phyloP scores from a whole-genome alignment of 768 basidiomycete species.

The Amanita rubescens region DNA sequence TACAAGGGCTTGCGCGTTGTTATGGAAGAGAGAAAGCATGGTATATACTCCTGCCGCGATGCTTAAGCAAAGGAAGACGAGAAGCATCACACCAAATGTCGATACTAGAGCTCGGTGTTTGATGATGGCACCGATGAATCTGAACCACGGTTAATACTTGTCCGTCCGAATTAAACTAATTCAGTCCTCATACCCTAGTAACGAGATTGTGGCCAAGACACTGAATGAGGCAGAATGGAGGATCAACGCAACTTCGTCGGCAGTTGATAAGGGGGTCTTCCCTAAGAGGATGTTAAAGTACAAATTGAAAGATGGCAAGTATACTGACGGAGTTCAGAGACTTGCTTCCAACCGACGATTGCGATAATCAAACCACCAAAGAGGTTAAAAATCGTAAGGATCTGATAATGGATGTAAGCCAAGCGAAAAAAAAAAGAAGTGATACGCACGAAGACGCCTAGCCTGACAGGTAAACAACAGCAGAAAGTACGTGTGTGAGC shows the following conservation, averaged over 20 bases:
- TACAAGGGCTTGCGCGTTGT: conserved; percentile 29
- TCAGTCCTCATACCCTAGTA: conserved; percentile 50
- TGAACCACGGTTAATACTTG: conserved; percentile 7
- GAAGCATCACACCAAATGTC: conserved; percentile 35
- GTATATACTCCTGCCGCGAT: conserved; percentile 41
- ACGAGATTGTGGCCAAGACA: conserved; percentile 37
- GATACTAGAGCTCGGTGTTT: conserved; percentile 35
- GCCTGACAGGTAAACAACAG: conserved; percentile 59
- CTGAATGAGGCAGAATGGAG: conserved; percentile 41
- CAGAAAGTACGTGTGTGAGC: conserved; percentile 52
- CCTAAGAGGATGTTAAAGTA: conserved; percentile 16
- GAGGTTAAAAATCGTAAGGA: conserved; percentile 34
- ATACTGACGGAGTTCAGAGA: conserved; percentile 35
- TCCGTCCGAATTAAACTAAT: neutral
- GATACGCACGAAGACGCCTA: conserved; percentile 48
- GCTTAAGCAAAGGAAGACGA: conserved; percentile 38
- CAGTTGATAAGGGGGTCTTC: conserved; percentile 24
- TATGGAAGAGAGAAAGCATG: conserved; percentile 40
- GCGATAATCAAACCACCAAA: conserved; percentile 37
- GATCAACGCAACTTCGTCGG: conserved; percentile 37
- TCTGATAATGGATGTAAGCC: conserved; percentile 6
- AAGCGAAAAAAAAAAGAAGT: neutral
- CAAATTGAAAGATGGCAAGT: neutral
- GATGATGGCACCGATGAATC: conserved; percentile 39
- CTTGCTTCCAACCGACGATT: conserved; percentile 39